These are phyloP conservation scores for Golubevia sp. DNA, from an alignment of 1,284 basidiomycete genomes.

Conservation along the genomic window DNA sequence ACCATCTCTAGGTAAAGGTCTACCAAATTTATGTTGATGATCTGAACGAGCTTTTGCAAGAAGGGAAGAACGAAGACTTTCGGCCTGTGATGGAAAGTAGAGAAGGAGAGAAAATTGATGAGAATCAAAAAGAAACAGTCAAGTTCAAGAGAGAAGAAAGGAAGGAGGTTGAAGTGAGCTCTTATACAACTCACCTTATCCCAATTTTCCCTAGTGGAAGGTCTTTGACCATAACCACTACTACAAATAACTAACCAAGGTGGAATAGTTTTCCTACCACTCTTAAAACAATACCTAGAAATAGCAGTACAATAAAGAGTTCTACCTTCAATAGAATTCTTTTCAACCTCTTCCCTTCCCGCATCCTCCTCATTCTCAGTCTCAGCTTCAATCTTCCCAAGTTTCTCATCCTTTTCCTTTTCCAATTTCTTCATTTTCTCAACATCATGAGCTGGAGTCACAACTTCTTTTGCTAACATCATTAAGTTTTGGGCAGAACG, in stretches of 20 bases:
- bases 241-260: conserved; percentile 44
- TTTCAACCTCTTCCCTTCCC: conserved; percentile 1
- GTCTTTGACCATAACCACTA: conserved; percentile 30
- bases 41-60: background rate
- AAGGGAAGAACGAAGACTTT: background rate
- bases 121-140: too few species aligned
- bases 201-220: conserved; percentile 31
- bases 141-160: too few species aligned
- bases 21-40: background rate
- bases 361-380: background rate
- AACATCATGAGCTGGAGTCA: conserved; percentile 5
- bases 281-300: conserved; percentile 40
- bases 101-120: too few species aligned
- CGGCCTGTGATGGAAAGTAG: too few species aligned
- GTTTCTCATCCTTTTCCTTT: background rate
- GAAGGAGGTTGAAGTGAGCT: too few species aligned
- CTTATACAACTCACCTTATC: too few species aligned
- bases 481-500: background rate
- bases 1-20: background rate
- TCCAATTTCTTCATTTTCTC: conserved; percentile 10
- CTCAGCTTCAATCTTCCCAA: background rate
- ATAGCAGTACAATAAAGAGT: conserved; percentile 37
- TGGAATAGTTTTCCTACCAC: conserved; percentile 36
- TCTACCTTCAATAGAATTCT: background rate
- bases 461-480: background rate